Evolutionary conservation across 2,329 filamentous ascomycete species (phyloP), one percentile per base, ranked within the genome.

Genomic region (Graphiopsis chlorocephala): DNA sequence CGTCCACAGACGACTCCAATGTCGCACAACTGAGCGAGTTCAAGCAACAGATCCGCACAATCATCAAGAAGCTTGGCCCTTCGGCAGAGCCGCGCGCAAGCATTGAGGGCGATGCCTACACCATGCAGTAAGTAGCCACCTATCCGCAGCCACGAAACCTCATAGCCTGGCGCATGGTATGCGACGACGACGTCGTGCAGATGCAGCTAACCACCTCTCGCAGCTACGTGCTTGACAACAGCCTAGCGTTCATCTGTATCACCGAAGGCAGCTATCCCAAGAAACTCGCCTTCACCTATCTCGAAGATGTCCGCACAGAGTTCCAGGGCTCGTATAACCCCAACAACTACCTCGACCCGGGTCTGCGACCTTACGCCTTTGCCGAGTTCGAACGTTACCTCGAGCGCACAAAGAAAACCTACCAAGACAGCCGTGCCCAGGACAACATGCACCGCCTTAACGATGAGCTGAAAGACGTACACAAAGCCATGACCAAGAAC

Each of bases 401-500:
- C 79, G 85, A 90, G 76, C 90, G 92, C 76, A 96, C 93, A 47
- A 95, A 94, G 80, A 90, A 93, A 72, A 93, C 93, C 29, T 99
- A 99, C 80, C 91, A 95, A 72, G 95, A 99, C 78, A 88, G 90
- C 63, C 89, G 95, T 69, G 95, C 95, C 17, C 87, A 91, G 15
- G 91, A 93, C 80, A 98, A 98, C 79, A 86, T 99, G 65, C 92
- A 96, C 79, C 93, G 94, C 80, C 84, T 99, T 70, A 98, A 99
- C 76, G 92, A 97, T 75, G 96, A 99, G 84, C 86, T 99, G 70
- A 90, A 93, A 77, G 95, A 98, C 79, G 96, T 99, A 63, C 98
- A 95, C 1, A 93, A 97, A 81, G 93, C 99, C 75, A 99, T 99
- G 96, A 98, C 93, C 64, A 98, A 98, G 86, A 99, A 99, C 78